phyloP scores from a whole-genome alignment of 495 filamentous ascomycete species.

The Aspergillus cavernicola region DNA sequence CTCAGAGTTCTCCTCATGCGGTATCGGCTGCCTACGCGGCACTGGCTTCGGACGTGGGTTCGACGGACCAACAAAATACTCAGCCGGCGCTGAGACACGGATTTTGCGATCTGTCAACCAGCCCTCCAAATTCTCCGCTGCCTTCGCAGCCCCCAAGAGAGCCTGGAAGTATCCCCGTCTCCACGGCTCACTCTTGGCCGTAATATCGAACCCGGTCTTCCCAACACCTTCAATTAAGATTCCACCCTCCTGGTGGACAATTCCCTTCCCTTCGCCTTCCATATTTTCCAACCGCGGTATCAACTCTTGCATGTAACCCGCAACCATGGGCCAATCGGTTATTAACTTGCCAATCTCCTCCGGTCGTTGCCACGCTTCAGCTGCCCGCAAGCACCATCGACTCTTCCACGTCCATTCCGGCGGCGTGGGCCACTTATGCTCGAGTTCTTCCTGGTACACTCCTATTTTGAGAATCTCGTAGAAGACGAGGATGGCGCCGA shows the following conservation, averaged over 20 bases:
- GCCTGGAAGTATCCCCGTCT: slow-evolving; percentile 75
- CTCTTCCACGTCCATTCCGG: slow-evolving; percentile 67
- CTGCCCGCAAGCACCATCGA: slow-evolving; percentile 55
- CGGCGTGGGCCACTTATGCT: slow-evolving; percentile 70
- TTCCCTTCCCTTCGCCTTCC: slow-evolving; percentile 60
- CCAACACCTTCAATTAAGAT: slow-evolving; percentile 53
- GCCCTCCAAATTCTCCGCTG: slow-evolving; percentile 76
- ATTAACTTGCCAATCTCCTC: slow-evolving; percentile 45
- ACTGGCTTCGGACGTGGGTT: slow-evolving; percentile 76
- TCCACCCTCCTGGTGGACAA: slow-evolving; percentile 55
- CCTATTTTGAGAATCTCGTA: slow-evolving; percentile 53
- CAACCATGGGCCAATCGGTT: slow-evolving; percentile 63
- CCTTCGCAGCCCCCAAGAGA: slow-evolving; percentile 69
- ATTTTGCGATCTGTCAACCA: slow-evolving; percentile 66
- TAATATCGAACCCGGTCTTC: slow-evolving; percentile 63
- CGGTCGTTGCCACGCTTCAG: slow-evolving; percentile 52
- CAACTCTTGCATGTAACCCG: slow-evolving; percentile 48
- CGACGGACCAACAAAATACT: slow-evolving; percentile 72
- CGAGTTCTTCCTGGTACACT: slow-evolving; percentile 63
- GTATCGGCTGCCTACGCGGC: slow-evolving; percentile 54
- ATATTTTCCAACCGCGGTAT: slow-evolving; percentile 62
- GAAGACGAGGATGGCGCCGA: slow-evolving; percentile 54
- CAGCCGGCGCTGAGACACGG: slow-evolving; percentile 60
- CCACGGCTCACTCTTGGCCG: slow-evolving; percentile 74
- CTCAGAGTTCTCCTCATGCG: slow-evolving; percentile 68